phyloP scores from a whole-genome alignment of 2,329 filamentous ascomycete genomes.

The Leptosphaerulina australis region DNA sequence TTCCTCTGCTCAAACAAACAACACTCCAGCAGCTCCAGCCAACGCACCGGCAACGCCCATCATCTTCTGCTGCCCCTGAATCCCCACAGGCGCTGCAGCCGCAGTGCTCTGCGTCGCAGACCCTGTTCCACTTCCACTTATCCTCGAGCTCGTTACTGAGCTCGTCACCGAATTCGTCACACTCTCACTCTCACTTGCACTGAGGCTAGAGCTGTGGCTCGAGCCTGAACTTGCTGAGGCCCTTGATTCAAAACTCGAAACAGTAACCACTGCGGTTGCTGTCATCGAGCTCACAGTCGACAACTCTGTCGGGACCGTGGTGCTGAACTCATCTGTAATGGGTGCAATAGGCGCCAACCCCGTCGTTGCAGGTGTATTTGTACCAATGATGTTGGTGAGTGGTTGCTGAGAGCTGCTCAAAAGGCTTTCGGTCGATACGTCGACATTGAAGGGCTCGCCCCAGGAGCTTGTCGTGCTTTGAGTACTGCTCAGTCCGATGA shows the following conservation, averaged over 20 bases:
- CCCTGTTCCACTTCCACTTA: constrained; percentile 2
- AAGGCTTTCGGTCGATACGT: constrained; percentile 14
- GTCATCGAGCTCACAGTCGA: background rate
- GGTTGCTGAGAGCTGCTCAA: constrained; percentile 7
- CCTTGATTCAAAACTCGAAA: background rate
- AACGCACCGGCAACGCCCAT: constrained; percentile 26
- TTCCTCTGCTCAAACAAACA: constrained; percentile 25
- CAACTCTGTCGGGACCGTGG: constrained; percentile 6
- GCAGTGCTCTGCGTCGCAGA: constrained; percentile 9
- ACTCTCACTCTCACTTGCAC: constrained; percentile 3
- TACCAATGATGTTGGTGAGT: constrained; percentile 9
- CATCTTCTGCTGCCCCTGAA: constrained; percentile 9
- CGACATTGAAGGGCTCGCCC: constrained; percentile 26
- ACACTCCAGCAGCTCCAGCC: constrained; percentile 27
- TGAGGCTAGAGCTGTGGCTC: constrained; percentile 9
- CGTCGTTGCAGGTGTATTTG: background rate
- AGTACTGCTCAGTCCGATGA: constrained; percentile 18
- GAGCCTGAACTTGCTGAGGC: constrained; percentile 2
- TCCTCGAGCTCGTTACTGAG: background rate
- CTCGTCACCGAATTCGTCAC: constrained; percentile 4
- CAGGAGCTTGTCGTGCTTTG: constrained; percentile 20
- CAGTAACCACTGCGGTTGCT: background rate
- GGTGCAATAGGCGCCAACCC: background rate
- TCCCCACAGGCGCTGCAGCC: constrained; percentile 12
- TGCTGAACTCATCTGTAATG: constrained; percentile 4